phyloP scores from a whole-genome alignment of 2,329 filamentous ascomycete species.

The Colletotrichum phormii region DNA sequence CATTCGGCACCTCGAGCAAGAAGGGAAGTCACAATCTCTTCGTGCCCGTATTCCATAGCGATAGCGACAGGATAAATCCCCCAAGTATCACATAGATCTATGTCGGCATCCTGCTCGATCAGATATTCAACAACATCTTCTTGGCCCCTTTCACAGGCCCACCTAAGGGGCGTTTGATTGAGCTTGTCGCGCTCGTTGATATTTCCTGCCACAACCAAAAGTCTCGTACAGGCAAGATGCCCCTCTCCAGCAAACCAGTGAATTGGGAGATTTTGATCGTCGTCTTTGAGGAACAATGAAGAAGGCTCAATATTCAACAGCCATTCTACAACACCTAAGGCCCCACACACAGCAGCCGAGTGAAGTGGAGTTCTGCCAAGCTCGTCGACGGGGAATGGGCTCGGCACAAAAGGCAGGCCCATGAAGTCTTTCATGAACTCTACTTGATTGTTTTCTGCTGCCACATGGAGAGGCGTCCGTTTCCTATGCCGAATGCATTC shows the following conservation, averaged over 20 bases:
- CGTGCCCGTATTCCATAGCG: neutral
- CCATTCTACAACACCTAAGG: neutral
- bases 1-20: neutral
- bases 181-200: neutral
- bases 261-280: neutral
- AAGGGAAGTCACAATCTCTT: neutral
- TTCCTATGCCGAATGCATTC: neutral
- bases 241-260: neutral
- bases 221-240: neutral
- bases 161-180: neutral
- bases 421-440: neutral
- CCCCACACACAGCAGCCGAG: neutral
- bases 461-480: neutral
- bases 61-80: neutral
- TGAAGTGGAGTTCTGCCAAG: neutral
- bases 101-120: neutral
- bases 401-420: neutral
- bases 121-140: neutral
- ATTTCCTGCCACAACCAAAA: neutral
- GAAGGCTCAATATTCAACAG: neutral
- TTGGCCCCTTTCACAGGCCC: neutral
- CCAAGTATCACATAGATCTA: accelerated
- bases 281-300: neutral
- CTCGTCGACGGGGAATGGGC: neutral
- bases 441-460: neutral